Conservation (phyloP, 129 eudicot genomes). For the Saposhnikovia divaricata region DNA sequence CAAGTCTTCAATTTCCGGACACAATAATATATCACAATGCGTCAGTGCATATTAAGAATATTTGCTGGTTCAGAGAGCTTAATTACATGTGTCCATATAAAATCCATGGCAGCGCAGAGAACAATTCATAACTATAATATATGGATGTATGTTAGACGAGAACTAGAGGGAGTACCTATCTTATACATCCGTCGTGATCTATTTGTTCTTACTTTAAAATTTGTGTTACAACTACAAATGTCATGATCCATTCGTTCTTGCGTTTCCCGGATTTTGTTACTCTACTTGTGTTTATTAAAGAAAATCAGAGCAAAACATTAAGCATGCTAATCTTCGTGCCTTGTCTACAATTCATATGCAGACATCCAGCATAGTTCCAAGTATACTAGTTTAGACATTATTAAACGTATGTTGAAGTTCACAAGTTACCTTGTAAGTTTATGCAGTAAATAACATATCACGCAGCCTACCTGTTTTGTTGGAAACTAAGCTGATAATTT, state of each 20-base stretch:
- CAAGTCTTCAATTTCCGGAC: neutral
- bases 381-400: no score
- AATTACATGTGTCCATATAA: neutral
- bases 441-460: neutral
- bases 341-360: neutral
- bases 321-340: neutral
- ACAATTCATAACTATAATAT: neutral
- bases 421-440: neutral
- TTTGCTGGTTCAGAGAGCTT: neutral
- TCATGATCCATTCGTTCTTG: neutral
- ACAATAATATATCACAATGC: neutral
- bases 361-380: neutral
- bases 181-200: neutral
- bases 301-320: neutral
- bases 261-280: neutral
- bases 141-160: neutral
- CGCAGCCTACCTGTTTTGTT: neutral
- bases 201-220: neutral
- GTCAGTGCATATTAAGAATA: neutral
- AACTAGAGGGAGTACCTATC: neutral
- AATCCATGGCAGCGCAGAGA: neutral
- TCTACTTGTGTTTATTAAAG: neutral
- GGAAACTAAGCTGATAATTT: neutral
- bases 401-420: neutral
- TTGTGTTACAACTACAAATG: neutral